Percentiles rank a stretch among this genome's conserved stretches.
Conservation (phyloP, 2,329 filamentous ascomycete species). For the Fusarium pseudonygamai region DNA sequence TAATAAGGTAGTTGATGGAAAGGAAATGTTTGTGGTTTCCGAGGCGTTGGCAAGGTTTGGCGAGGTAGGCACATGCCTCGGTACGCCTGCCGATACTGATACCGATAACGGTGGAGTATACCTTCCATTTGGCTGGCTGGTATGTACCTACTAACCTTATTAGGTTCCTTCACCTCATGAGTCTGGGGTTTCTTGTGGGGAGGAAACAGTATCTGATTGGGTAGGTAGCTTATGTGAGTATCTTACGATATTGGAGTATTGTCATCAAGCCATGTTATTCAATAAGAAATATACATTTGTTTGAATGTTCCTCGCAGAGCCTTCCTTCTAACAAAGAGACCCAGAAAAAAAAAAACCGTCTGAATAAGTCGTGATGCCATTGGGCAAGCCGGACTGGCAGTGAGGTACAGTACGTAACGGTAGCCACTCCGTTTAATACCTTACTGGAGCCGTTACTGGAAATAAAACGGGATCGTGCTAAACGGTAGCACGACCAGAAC, state of each 20-base stretch:
- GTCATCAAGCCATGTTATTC: not conserved
- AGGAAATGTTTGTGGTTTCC: slow-evolving; percentile 16
- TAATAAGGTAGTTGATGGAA: not conserved
- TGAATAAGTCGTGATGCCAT: not conserved
- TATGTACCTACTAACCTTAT: not conserved
- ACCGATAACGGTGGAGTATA: slow-evolving; percentile 30
- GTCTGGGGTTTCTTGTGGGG: slow-evolving; percentile 22
- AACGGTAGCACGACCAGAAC: slow-evolving; percentile 28
- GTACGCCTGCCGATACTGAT: slow-evolving; percentile 22
- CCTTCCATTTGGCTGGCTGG: not conserved
- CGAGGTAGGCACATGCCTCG: slow-evolving; percentile 42
- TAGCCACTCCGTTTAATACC: slow-evolving; percentile 19
- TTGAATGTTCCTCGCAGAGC: not conserved
- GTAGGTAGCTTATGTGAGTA: not conserved
- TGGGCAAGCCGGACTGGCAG: not conserved
- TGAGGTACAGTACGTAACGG: not conserved
- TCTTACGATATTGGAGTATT: not conserved
- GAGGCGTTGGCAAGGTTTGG: slow-evolving; percentile 40
- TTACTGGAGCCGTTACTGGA: not conserved
- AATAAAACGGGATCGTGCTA: slow-evolving; percentile 6
- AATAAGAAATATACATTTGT: not conserved
- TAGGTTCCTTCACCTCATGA: not conserved
- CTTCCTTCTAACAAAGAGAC: not conserved
- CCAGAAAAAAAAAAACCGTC: not conserved
- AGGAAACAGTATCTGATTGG: not conserved